Conservation (phyloP, 108 stramenopile genomes). For the Chaetoceros muelleri region DNA sequence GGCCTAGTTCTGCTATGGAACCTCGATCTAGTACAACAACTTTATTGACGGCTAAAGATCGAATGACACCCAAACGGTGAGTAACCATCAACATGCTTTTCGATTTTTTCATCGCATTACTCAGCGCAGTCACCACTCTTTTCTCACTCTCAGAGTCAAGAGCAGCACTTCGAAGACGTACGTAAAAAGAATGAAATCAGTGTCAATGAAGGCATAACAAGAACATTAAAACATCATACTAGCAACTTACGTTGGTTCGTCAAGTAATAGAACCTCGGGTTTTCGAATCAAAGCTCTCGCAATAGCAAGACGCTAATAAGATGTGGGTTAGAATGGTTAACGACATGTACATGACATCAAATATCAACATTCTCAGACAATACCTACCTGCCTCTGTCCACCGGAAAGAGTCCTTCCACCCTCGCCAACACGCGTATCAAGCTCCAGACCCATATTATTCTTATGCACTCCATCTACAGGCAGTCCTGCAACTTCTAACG, state of each 20-base stretch:
- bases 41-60: constrained; percentile 74
- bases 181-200: background rate
- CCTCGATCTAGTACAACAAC: constrained; percentile 88
- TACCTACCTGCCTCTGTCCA: constrained; percentile 87
- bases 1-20: constrained; percentile 79
- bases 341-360: too few species aligned
- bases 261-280: constrained; percentile 80
- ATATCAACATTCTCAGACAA: too few species aligned
- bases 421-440: constrained; percentile 89
- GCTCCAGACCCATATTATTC: constrained; percentile 61
- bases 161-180: constrained; percentile 29
- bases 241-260: constrained; percentile 64
- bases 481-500: constrained; percentile 49
- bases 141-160: constrained; percentile 76
- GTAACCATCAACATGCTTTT: constrained; percentile 87
- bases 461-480: constrained; percentile 45
- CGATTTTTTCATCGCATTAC: constrained; percentile 40
- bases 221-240: constrained; percentile 2
- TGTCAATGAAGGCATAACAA: background rate
- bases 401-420: constrained; percentile 87
- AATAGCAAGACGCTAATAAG: constrained; percentile 82
- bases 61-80: constrained; percentile 76
- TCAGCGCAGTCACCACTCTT: constrained; percentile 55
- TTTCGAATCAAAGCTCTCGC: constrained; percentile 84
- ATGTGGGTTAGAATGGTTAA: too few species aligned